Evolutionary conservation across 768 basidiomycete genomes (phyloP).

Genomic region (Lentinula guzmanii): DNA sequence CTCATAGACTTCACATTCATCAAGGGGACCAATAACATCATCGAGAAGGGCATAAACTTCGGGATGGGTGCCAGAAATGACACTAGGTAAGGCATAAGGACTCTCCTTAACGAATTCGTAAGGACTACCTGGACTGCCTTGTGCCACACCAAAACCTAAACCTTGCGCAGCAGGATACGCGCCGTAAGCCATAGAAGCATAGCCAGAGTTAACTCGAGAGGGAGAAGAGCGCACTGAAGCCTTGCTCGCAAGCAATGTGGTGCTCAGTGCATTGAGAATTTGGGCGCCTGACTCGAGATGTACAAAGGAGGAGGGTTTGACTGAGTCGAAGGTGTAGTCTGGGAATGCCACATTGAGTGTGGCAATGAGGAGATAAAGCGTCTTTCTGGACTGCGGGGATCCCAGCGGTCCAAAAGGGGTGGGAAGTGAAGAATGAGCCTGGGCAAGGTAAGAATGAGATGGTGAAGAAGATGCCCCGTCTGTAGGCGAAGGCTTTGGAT

Average conservation of each 20-base stretch:
- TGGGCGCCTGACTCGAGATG: constrained; percentile 74
- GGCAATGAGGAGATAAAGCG: constrained; percentile 91
- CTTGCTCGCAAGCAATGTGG: constrained; percentile 56
- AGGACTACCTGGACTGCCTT: constrained; percentile 24
- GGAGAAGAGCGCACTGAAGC: constrained; percentile 33
- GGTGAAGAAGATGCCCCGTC: constrained; percentile 81
- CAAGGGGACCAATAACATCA: constrained; percentile 75
- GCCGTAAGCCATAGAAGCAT: constrained; percentile 1
- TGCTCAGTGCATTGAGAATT: constrained; percentile 82
- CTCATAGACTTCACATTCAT: constrained; percentile 93
- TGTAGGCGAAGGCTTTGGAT: constrained; percentile 20
- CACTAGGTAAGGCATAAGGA: constrained; percentile 66
- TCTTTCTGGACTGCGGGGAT: constrained; percentile 81
- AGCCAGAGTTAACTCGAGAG: constrained; percentile 37
- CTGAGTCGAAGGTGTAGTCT: constrained; percentile 94
- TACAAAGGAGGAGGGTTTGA: constrained; percentile 85
- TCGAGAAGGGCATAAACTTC: constrained; percentile 82
- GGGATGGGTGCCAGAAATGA: constrained; percentile 82
- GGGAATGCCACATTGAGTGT: constrained; percentile 97
- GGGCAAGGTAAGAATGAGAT: constrained; percentile 71
- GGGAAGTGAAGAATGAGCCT: constrained; percentile 65
- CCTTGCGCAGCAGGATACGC: constrained; percentile 3
- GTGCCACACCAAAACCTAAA: neutral
- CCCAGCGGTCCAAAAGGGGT: constrained; percentile 91
- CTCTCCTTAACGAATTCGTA: constrained; percentile 50